phyloP scores from a whole-genome alignment of 768 basidiomycete genomes.

The Serendipita sp. region DNA sequence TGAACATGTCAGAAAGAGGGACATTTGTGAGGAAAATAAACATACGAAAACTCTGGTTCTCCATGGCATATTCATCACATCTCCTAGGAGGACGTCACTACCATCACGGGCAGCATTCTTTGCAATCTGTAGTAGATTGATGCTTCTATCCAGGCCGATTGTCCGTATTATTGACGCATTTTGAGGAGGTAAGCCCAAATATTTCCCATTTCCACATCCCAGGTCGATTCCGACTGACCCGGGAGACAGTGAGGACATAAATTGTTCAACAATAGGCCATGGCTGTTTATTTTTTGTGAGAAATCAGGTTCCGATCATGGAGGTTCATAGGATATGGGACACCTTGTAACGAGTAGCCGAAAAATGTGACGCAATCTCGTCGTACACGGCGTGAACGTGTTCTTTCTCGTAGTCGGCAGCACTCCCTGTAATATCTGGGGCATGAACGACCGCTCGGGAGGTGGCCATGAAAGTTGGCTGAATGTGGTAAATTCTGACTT shows the following conservation, averaged over 20 bases:
- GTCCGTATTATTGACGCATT: slow-evolving; percentile 49
- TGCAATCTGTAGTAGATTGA: slow-evolving; percentile 64
- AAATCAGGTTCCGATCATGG: neutral
- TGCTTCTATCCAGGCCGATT: slow-evolving; percentile 72
- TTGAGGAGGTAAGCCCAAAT: slow-evolving; percentile 60
- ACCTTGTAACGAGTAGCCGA: slow-evolving; percentile 84
- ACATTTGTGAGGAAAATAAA: slow-evolving; percentile 15
- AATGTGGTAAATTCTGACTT: neutral
- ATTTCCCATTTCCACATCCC: slow-evolving; percentile 97
- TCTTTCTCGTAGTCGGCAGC: slow-evolving; percentile 39
- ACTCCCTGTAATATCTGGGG: neutral
- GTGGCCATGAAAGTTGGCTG: neutral
- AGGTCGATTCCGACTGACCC: slow-evolving; percentile 86
- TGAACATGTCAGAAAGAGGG: slow-evolving; percentile 5
- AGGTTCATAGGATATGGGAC: slow-evolving; percentile 7
- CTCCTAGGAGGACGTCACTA: slow-evolving; percentile 68
- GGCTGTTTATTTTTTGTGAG: slow-evolving; percentile 33
- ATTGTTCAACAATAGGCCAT: slow-evolving; percentile 74
- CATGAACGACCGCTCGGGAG: neutral
- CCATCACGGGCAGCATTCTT: slow-evolving; percentile 37
- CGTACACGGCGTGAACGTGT: slow-evolving; percentile 75
- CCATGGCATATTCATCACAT: slow-evolving; percentile 62
- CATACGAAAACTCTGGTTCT: slow-evolving; percentile 66
- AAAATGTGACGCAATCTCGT: slow-evolving; percentile 75
- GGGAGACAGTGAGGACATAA: slow-evolving; percentile 52